phyloP scores from a whole-genome alignment of 1,284 basidiomycete genomes.

The Sphaerobolus stellatus region DNA sequence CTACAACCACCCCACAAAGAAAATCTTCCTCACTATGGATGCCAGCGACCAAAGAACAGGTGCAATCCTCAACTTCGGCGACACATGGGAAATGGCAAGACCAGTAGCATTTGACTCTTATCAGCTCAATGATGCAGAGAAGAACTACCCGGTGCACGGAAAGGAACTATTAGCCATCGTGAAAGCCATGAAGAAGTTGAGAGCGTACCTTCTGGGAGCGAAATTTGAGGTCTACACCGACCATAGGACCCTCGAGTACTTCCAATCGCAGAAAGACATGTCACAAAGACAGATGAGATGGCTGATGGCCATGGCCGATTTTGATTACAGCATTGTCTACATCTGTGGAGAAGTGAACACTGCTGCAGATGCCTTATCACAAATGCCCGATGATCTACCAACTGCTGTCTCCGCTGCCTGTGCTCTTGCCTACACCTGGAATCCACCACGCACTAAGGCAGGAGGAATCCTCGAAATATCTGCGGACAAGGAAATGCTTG shows the following conservation, averaged over 20 bases:
- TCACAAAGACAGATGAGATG: too few relatives aligned
- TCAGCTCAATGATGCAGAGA: constrained; percentile 28
- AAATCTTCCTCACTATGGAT: constrained; percentile 39
- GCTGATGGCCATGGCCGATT: constrained; percentile 38
- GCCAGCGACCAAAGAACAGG: constrained; percentile 34
- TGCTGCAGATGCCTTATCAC: constrained; percentile 37
- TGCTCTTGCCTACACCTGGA: not conserved
- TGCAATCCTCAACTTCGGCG: constrained; percentile 32
- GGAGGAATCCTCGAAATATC: not conserved
- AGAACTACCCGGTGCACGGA: constrained; percentile 39
- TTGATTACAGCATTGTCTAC: constrained; percentile 34
- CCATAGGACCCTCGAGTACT: too few relatives aligned
- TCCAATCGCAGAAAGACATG: too few relatives aligned
- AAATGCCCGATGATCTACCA: constrained; percentile 22
- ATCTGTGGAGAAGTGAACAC: constrained; percentile 36
- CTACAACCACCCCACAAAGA: constrained; percentile 28
- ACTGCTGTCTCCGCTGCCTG: not conserved
- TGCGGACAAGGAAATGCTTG: not conserved
- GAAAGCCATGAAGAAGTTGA: too few relatives aligned
- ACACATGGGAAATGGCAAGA: constrained; percentile 27
- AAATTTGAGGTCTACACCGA: too few relatives aligned
- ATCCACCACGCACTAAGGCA: not conserved
- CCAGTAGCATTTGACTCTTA: constrained; percentile 30
- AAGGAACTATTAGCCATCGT: constrained; percentile 38
- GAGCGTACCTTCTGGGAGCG: too few relatives aligned